Conservation (phyloP, 805 yeast species). For the Candida nonsorbophila region DNA sequence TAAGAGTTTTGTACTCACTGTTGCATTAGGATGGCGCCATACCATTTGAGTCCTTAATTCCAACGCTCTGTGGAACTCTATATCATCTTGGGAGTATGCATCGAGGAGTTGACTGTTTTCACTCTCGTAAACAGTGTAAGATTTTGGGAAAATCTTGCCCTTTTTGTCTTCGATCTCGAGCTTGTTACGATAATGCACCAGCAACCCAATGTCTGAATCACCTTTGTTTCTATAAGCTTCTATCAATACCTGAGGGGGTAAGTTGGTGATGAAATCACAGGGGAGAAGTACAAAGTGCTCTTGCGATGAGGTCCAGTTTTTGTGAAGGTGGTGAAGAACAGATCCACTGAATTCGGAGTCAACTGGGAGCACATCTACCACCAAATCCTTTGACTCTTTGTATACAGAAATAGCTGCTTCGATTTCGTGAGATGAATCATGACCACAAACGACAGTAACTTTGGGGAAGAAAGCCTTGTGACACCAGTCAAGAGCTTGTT, state of each 20-base stretch:
- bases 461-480: slow-evolving; percentile 73
- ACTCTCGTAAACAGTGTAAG: slow-evolving; percentile 59
- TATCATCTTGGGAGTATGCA: slow-evolving; percentile 60
- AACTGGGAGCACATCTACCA: slow-evolving; percentile 15
- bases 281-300: slow-evolving; percentile 71
- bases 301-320: slow-evolving; percentile 34
- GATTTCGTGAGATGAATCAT: slow-evolving; percentile 43
- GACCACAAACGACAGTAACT: slow-evolving; percentile 58
- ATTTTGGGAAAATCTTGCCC: slow-evolving; percentile 47
- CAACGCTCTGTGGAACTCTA: slow-evolving; percentile 66
- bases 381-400: slow-evolving; percentile 16
- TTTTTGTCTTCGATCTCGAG: slow-evolving; percentile 79
- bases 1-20: slow-evolving; percentile 70
- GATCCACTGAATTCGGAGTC: slow-evolving; percentile 53
- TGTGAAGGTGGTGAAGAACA: slow-evolving; percentile 44
- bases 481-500: slow-evolving; percentile 90
- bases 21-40: slow-evolving; percentile 81
- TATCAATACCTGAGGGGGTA: slow-evolving; percentile 83
- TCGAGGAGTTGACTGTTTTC: slow-evolving; percentile 57
- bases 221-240: slow-evolving; percentile 76
- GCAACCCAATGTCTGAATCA: slow-evolving; percentile 63
- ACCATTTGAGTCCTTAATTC: slow-evolving; percentile 79
- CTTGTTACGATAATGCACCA: slow-evolving; percentile 69
- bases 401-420: slow-evolving; percentile 45
- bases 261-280: slow-evolving; percentile 88